Evolutionary conservation across 148 eudicot genomes (phyloP).

Genomic region (Tetragonia tetragonoides): DNA sequence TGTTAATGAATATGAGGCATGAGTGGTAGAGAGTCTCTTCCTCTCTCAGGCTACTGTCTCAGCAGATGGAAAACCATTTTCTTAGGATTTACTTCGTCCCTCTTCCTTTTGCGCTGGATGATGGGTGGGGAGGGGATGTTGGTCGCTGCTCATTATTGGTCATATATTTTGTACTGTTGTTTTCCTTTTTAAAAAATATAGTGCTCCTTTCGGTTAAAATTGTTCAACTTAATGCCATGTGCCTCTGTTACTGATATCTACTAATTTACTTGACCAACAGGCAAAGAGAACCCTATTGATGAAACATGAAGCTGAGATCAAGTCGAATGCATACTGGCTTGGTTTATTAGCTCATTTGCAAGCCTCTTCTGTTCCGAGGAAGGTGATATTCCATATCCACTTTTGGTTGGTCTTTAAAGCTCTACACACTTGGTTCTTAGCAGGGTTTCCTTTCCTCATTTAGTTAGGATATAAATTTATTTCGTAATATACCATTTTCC

Average conservation of each 20-base stretch:
- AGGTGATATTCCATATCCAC: conserved; percentile 41
- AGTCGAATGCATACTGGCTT: conserved; percentile 95
- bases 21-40: too few species aligned
- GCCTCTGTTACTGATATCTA: background rate
- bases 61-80: background rate
- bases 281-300: conserved; percentile 87
- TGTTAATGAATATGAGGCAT: too few species aligned
- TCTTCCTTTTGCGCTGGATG: background rate
- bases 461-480: too few species aligned
- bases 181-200: background rate
- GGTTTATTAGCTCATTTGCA: conserved; percentile 93
- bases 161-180: background rate
- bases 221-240: background rate
- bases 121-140: too few species aligned
- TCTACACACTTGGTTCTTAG: background rate
- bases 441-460: too few species aligned
- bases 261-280: conserved; percentile 35
- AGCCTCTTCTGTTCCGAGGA: conserved; percentile 82
- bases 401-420: background rate
- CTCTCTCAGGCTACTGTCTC: background rate
- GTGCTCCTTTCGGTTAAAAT: background rate
- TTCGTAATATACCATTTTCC: too few species aligned
- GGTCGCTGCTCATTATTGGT: background rate
- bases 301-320: conserved; percentile 98
- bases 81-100: background rate